Evolutionary conservation across 2,329 filamentous ascomycete genomes (phyloP).

Genomic region (Nemania sp.): DNA sequence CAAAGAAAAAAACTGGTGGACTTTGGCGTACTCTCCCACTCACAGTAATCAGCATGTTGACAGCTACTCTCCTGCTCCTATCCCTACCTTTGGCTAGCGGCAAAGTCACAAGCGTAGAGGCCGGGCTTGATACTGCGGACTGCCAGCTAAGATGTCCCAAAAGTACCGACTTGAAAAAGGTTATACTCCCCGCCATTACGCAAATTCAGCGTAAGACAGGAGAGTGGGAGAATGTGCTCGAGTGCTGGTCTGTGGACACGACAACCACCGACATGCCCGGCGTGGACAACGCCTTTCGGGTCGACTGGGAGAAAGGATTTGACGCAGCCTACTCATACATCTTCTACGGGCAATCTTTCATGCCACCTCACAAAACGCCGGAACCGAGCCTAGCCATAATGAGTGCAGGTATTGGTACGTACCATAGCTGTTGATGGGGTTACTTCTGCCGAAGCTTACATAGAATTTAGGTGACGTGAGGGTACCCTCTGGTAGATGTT

Average conservation of each 20-base stretch:
- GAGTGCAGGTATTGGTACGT: conserved; percentile 26
- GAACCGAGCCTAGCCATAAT: conserved; percentile 24
- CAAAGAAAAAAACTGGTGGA: background rate
- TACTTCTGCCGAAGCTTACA: background rate
- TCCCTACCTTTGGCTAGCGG: background rate
- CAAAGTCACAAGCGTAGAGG: background rate
- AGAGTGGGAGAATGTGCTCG: conserved; percentile 28
- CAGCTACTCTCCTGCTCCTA: background rate
- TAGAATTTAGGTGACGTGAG: conserved; percentile 11
- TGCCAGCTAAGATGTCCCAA: conserved; percentile 26
- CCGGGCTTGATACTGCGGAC: conserved; percentile 12
- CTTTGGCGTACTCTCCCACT: background rate
- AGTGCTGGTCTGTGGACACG: conserved; percentile 25
- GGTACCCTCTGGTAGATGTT: conserved; percentile 23
- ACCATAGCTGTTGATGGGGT: background rate
- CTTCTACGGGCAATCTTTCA: conserved; percentile 23
- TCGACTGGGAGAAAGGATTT: conserved; percentile 25
- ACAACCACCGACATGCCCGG: conserved; percentile 23
- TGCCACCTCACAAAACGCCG: conserved; percentile 11
- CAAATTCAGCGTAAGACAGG: conserved; percentile 12
- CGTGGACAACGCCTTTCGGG: conserved; percentile 25
- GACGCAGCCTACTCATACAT: conserved; percentile 25
- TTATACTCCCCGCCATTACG: conserved; percentile 28
- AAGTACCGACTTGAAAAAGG: background rate
- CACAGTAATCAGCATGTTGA: conserved; percentile 2